Base-by-base conservation (phyloP, 2,329 filamentous ascomycete species). In the Cercospora berteroae region DNA sequence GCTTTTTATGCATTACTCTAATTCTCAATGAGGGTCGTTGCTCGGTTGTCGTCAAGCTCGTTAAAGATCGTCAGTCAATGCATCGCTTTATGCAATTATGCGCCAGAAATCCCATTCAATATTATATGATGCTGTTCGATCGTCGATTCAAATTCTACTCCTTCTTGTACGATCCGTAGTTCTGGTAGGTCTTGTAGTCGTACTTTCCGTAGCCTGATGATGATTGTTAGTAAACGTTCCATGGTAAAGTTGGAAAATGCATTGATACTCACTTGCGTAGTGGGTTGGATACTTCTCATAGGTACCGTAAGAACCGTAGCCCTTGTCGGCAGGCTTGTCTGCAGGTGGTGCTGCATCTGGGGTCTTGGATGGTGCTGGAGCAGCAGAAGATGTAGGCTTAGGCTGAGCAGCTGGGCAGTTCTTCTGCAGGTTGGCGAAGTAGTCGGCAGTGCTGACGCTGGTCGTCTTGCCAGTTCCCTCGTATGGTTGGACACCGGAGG, bases 251-350 rank as follows among this genome's bases (percentile, higher is more conserved):
- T 10, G 20, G 10, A 5, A 25, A 6, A 52, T 3, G 23, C 23
- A n/a, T 4, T 16, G 7, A 16, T 52, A 52, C 48, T 52, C 23
- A 52, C 48, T 52, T 7, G 55, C 55, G 55, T 58, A 58, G 55
- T 33, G 27, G 13, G 27, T 27, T 44, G 60, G 44, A 10, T 63
- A 63, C 10, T 63, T 63, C 16, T 48, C 44, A 48, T 52, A 63
- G 16, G 55, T 36, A n/a, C 44, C 60, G 44, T 68, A 68, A 13
- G 48, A 64, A 25, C 58, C 63, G 33, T 68, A 68, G n/a, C 25
- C 23, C 18, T 39, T 59, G 55, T 58, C 55, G 12, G 52, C 52
- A 7, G 62, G 29, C 13, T 29, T 58, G 52, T 31, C 52, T 5
- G 50, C 50, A 9, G 65, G 23, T 67, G 60, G 60, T 27, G 16